Evolutionary conservation across 345 rosid species (phyloP), one percentile per base, ranked within the genome.

Genomic region (Moricandia arvensis): DNA sequence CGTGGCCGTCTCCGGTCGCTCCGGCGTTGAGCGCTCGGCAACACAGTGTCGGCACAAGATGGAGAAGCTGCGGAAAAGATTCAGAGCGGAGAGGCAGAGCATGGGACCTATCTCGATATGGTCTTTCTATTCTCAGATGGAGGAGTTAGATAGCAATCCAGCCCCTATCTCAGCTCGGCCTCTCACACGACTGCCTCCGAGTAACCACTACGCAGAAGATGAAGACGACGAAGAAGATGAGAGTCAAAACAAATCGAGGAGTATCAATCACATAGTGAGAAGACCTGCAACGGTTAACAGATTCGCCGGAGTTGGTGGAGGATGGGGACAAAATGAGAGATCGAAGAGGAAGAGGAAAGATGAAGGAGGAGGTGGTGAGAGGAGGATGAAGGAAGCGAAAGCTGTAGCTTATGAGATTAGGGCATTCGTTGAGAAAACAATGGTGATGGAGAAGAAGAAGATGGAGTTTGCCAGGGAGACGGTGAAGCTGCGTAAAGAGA

Each of bases 31-130:
- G 53, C 84, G 88, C 69, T 72, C 96, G 63, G 55, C 90, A 47
- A 72, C 84, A 53, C 94, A 90, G 83, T 91, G 92, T 80, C 85
- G 91, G 54, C 96, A 87, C 84, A 86, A 91, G 89, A 92, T 92
- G 84, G 94, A 92, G 86, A 92, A 90, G 85, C 83, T 92, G 76
- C 91, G 94, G 31, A 81, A 85, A 43, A 86, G 90, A 49, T 84
- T 83, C 85, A 84, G 90, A 73, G 60, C 88, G 1, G 93, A 88
- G 80, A 78, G 75, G 30, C 85, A 87, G 34, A 82, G 83, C 55
- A 26, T 75, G 45, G 79, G 83, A 10, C 57, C 63, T 0, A 54
- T 73, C 31, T 69, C 85, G 12, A 37, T 82, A 1, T 93, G 96
- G 94, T 90, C 81, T 8, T 88, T 79, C 76, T 91, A 83, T 73